These are phyloP conservation scores for Colletotrichum sojae DNA, from an alignment of 2,329 filamentous ascomycete genomes.

Conservation along the genomic window DNA sequence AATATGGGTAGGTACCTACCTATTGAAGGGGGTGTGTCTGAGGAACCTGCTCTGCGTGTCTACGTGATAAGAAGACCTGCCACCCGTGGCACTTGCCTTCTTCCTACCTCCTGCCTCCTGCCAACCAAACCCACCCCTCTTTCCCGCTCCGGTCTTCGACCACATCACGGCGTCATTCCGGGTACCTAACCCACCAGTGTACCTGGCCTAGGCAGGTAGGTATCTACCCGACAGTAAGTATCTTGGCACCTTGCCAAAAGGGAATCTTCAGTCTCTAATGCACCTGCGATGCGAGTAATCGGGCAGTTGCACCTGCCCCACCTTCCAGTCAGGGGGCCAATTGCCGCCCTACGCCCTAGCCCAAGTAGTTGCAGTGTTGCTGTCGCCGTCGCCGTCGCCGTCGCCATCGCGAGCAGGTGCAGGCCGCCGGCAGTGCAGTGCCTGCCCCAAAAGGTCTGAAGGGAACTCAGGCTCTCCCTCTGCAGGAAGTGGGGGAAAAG, in stretches of 20 bases:
- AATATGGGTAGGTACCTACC: too few species aligned
- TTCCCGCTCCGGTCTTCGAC: slow-evolving; percentile 11
- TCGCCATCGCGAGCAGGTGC: too few species aligned
- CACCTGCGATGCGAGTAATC: slow-evolving; percentile 30
- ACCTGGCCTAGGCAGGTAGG: too few species aligned
- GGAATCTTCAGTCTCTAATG: slow-evolving; percentile 21
- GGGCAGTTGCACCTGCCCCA: slow-evolving; percentile 28
- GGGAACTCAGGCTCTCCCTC: too few species aligned
- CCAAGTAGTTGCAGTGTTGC: slow-evolving; percentile 10
- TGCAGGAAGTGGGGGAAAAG: neutral
- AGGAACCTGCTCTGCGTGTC: too few species aligned
- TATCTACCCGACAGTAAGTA: too few species aligned
- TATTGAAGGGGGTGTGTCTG: too few species aligned
- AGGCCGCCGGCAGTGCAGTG: too few species aligned
- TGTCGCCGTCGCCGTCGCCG: too few species aligned
- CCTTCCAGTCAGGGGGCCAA: neutral
- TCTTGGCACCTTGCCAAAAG: too few species aligned
- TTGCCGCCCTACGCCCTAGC: slow-evolving; percentile 1
- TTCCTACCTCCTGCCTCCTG: slow-evolving; percentile 2
- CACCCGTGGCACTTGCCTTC: neutral
- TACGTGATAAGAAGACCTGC: neutral
- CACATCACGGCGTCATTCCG: slow-evolving; percentile 14
- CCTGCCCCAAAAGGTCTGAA: too few species aligned
- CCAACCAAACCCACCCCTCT: neutral
- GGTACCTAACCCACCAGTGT: too few species aligned